Evolutionary conservation across 805 yeast species (phyloP), one percentile per base, ranked within the genome.

Genomic region (Tetrapisispora namnaoensis): DNA sequence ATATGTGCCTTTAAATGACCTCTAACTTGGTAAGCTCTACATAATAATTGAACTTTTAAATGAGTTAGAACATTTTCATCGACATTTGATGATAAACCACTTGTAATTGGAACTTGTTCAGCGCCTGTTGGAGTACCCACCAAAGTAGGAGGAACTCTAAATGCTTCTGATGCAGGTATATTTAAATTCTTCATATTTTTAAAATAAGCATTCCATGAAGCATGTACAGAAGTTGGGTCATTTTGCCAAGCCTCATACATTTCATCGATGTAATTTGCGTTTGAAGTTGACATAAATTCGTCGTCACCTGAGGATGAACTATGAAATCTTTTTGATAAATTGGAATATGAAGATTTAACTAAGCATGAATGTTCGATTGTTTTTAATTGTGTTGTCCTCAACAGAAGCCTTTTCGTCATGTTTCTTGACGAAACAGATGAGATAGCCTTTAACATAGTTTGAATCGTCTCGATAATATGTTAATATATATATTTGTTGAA

Each of bases 21-120:
- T 70, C 98, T 82, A 47, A 93, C 99, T 74, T 93, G 99, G 72
- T 90, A 93, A 30, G 99, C 99, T 70, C 99, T 86, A 54, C 95
- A 97, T 60, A 93, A 77, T 59, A 93, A 79, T 76, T 93, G 99
- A 17, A 89, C 95, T 70, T 93, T 93, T 75, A 93, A 79, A 68
- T 93, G 98, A 53, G 86, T 77, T 55, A 85, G 76, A 42, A 90
- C 87, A 55, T 82, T 87, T 61, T 80, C 75, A 45, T 77, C 75
- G 27, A 77, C 78, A 38, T 66, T 62, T 18, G 74, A 68, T 16
- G 70, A 58, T 44, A 60, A 45, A 2, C 57, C 55, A 20, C 54
- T 51, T 20, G 55, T 61, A n/a, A 62, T 50, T 40, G 82, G 86
- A 44, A 79, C 72, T 55, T 78, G 74, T 42, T 81, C 78, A 41